These are phyloP conservation scores for Xylaria sp. DNA, from an alignment of 2,329 filamentous ascomycete genomes.

Conservation along the genomic window DNA sequence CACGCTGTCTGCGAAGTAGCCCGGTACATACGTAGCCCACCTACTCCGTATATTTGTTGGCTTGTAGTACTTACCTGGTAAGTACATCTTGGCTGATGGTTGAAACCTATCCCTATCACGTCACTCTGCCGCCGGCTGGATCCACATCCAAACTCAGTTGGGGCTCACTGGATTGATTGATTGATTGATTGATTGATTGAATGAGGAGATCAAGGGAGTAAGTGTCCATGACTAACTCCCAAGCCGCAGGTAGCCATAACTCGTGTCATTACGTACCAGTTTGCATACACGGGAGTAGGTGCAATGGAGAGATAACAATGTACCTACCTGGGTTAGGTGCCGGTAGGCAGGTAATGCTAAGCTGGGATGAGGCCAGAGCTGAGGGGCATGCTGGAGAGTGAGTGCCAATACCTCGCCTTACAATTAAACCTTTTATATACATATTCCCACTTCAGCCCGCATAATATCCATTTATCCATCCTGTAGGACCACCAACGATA, in stretches of 20 bases:
- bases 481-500: not conserved
- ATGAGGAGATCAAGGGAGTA: too few species aligned
- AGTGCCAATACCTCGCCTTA: not conserved
- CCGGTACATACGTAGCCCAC: not conserved
- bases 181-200: too few species aligned
- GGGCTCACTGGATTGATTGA: too few species aligned
- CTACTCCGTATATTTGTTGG: too few species aligned
- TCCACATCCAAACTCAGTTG: slow-evolving; percentile 14
- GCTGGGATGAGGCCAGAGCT: too few species aligned
- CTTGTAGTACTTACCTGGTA: not conserved
- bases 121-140: slow-evolving; percentile 18
- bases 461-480: too few species aligned
- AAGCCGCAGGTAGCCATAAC: too few species aligned
- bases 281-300: too few species aligned
- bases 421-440: not conserved
- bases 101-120: slow-evolving; percentile 28
- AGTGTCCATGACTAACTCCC: not conserved
- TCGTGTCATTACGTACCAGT: too few species aligned
- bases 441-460: not conserved
- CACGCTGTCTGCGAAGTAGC: not conserved
- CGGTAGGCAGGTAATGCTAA: too few species aligned
- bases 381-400: too few species aligned
- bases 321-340: not conserved
- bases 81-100: slow-evolving; percentile 15
- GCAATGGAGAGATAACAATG: not conserved